Conservation (phyloP, 2,329 filamentous ascomycete genomes). For the Xylaria multiplex region DNA sequence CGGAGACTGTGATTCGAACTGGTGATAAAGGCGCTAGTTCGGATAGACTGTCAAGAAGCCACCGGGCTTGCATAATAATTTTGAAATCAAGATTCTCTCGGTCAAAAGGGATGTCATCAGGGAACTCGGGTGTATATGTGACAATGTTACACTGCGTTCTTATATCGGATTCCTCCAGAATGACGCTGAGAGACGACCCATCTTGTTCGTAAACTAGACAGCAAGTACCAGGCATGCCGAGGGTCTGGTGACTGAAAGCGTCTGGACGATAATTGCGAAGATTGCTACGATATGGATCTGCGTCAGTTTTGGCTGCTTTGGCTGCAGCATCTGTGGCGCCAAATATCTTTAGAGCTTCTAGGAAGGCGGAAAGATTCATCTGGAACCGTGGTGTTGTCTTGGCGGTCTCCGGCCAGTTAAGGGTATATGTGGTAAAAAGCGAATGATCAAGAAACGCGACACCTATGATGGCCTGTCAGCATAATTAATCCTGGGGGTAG, state of each 20-base stretch:
- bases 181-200: conserved; percentile 83
- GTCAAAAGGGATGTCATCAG: conserved; percentile 88
- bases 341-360: conserved; percentile 96
- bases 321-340: conserved; percentile 78
- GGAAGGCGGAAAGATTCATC: conserved; percentile 84
- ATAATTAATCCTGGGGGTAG: conserved; percentile 7
- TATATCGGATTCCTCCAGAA: conserved; percentile 85
- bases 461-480: conserved; percentile 55
- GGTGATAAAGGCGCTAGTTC: conserved; percentile 79
- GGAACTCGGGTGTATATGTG: conserved; percentile 81
- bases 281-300: conserved; percentile 70
- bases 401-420: conserved; percentile 63
- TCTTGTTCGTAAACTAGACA: conserved; percentile 79
- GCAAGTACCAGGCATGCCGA: conserved; percentile 88
- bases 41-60: conserved; percentile 75
- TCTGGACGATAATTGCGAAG: conserved; percentile 71
- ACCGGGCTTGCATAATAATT: conserved; percentile 88
- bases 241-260: conserved; percentile 83
- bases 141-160: conserved; percentile 90
- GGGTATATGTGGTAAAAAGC: conserved; percentile 86
- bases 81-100: conserved; percentile 84
- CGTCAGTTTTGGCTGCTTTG: conserved; percentile 66
- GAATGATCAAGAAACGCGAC: conserved; percentile 87
- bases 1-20: conserved; percentile 74
- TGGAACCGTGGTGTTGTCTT: conserved; percentile 77